Base-by-base conservation (phyloP, 129 eudicot genomes). In the Lonicera japonica region DNA sequence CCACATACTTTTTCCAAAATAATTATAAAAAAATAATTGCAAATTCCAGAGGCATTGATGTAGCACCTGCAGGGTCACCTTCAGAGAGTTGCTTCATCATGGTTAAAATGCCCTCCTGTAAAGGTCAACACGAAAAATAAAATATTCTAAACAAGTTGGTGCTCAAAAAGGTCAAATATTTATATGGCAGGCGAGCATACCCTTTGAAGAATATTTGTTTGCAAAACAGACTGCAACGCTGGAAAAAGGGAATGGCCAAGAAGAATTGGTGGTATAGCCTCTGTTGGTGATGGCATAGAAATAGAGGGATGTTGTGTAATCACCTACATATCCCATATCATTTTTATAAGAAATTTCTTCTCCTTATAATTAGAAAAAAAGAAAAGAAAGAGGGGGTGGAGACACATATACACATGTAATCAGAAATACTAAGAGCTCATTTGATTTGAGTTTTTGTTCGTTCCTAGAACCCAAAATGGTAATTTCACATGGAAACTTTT, bases 181-280 rank as follows among this genome's bases (percentile, higher is more conserved):
- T 29, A 6, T 60, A 39, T 25, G 61, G 66, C 1, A 20, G 22
- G 63, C 25, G 36, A 6, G 45, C 69, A 57, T 80, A 91, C 96
- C 88, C 86, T 80, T 76, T 83, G 94, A 69, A 76, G 69, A 68
- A 82, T 76, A 73, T 80, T 92, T 66, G 95, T 73, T 67, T 82
- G 89, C 77, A 92, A 73, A 68, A 85, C 71, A 58, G 83, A 66
- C 45, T 74, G 84, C 59, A 84, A 55, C 73, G 46, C 36, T 5
- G 98, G 80, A 53, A 72, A 75, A 38, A 87, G 59, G 54, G 90
- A 76, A 38, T 45, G 82, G 36, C 56, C 70, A 54, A 58, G 38
- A 56, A 68, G 73, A 64, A 77, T 82, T 58, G 78, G 69, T 71
- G 77, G 39, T n/a, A 77, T 75, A 60, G 79, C 91, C 22, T 76